These are phyloP conservation scores for Diaporthe australafricana DNA, from an alignment of 2,329 filamentous ascomycete species.

Conservation along the genomic window DNA sequence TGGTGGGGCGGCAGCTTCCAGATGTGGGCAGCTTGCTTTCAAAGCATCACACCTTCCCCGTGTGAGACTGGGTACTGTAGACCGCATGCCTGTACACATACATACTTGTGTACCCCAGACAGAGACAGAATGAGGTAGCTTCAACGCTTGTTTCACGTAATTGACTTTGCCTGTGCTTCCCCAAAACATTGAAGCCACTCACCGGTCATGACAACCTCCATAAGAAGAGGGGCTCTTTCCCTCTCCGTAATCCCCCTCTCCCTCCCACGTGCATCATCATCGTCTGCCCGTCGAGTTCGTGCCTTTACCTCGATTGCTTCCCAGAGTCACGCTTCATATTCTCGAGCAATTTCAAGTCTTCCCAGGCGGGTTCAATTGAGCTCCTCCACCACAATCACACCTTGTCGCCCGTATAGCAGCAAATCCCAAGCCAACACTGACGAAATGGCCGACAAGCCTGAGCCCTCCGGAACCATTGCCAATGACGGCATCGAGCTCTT, in stretches of 20 bases:
- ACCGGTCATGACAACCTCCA: background rate
- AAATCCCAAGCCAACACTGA: background rate
- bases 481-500: constrained; percentile 74
- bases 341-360: background rate
- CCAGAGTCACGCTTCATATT: background rate
- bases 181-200: background rate
- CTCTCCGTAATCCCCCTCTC: background rate
- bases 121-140: background rate
- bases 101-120: background rate
- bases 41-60: background rate
- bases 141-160: background rate
- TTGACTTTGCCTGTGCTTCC: background rate
- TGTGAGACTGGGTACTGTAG: too few relatives aligned
- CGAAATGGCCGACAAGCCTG: constrained; percentile 45
- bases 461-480: constrained; percentile 69
- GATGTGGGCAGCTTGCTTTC: background rate
- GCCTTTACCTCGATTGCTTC: background rate
- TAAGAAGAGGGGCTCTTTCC: constrained; percentile 1
- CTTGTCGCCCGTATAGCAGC: constrained; percentile 14
- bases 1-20: constrained; percentile 3
- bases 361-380: background rate
- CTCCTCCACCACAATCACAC: background rate
- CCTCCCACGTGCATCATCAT: background rate
- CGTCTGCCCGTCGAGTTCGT: background rate
- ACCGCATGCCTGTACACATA: background rate